Percentiles rank a stretch among this genome's conserved stretches.
phyloP scores from a whole-genome alignment of 2,329 filamentous ascomycete species.

The Colletotrichum magnum region DNA sequence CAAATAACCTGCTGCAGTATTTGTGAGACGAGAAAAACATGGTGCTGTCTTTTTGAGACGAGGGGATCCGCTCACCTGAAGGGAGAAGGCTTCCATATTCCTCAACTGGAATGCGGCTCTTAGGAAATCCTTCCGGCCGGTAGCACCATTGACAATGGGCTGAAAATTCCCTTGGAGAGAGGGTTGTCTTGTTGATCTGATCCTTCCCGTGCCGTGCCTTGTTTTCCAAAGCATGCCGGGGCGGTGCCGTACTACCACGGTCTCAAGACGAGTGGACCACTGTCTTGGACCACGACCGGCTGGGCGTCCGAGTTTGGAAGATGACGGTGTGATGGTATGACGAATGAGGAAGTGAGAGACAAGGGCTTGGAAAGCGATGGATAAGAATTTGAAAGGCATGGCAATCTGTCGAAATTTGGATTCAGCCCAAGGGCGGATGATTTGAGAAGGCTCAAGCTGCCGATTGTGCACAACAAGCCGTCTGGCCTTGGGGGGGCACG shows the following conservation, averaged over 20 bases:
- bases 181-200: no score
- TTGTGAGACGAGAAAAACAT: background rate
- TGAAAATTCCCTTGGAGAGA: no score
- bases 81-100: background rate
- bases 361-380: background rate
- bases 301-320: background rate
- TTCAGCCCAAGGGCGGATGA: background rate
- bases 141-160: no score
- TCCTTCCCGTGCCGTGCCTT: background rate
- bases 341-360: background rate
- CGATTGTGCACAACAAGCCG: no score
- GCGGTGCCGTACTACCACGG: background rate
- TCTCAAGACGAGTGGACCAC: background rate
- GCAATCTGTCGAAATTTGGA: background rate
- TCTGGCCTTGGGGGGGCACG: no score
- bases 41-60: background rate
- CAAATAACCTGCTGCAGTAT: conserved; percentile 2
- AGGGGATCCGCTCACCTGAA: background rate
- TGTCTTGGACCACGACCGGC: background rate
- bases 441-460: no score
- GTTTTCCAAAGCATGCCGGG: background rate
- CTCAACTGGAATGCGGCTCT: background rate
- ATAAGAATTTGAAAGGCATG: background rate
- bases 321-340: background rate
- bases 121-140: no score